phyloP scores from a whole-genome alignment of 108 stramenopile genomes.

The Poteriospumella lacustris region DNA sequence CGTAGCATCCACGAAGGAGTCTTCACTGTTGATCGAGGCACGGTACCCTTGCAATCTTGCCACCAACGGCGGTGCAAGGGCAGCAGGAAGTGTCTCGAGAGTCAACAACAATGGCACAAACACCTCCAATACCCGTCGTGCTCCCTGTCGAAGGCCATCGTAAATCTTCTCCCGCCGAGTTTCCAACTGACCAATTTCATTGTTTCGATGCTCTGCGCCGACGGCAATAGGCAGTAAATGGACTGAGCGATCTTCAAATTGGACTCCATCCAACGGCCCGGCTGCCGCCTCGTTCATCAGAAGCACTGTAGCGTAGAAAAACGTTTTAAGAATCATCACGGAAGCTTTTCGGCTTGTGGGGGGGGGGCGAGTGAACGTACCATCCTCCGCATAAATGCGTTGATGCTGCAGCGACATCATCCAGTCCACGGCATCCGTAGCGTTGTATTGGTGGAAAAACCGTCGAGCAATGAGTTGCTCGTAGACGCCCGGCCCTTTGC shows the following conservation, averaged over 20 bases:
- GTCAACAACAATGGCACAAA: too few relatives aligned
- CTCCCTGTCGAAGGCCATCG: background rate
- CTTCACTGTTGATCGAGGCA: too few relatives aligned
- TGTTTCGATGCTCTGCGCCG: too few relatives aligned
- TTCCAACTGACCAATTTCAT: background rate
- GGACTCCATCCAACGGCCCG: background rate
- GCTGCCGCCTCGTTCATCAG: background rate
- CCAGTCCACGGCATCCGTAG: background rate
- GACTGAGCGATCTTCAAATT: background rate
- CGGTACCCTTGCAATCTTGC: too few relatives aligned
- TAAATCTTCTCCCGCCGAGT: background rate
- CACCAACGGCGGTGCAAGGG: too few relatives aligned
- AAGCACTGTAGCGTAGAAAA: background rate
- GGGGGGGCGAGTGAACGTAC: background rate
- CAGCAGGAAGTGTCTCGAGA: too few relatives aligned
- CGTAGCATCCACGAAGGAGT: too few relatives aligned
- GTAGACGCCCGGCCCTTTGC: background rate
- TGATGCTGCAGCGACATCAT: background rate
- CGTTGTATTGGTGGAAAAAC: background rate
- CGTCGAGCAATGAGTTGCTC: background rate
- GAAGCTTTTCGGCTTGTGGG: background rate
- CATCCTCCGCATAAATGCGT: background rate
- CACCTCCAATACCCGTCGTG: background rate
- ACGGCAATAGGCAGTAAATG: background rate
- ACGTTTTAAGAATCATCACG: background rate